These are phyloP conservation scores for Lasiosphaeria ovina DNA, from an alignment of 495 filamentous ascomycete genomes.

Conservation along the genomic window DNA sequence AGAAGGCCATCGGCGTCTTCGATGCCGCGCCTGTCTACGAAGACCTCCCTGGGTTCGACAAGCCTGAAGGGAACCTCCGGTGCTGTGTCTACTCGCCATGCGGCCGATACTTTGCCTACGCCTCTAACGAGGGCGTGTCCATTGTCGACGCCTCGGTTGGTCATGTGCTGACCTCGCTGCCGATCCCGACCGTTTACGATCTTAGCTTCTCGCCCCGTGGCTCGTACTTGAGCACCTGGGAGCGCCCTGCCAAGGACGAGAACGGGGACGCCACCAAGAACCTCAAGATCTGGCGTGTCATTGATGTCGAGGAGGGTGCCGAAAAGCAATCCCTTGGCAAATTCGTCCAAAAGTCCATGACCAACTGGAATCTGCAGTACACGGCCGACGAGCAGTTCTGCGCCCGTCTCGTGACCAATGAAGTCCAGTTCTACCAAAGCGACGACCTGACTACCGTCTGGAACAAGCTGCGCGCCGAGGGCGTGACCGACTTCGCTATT, in stretches of 20 bases:
- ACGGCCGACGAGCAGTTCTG: constrained; percentile 89
- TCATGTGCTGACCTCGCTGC: constrained; percentile 69
- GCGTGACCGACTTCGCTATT: constrained; percentile 84
- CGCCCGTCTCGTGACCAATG: constrained; percentile 90
- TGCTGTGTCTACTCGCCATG: constrained; percentile 93
- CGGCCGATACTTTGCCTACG: constrained; percentile 94
- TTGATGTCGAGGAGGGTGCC: constrained; percentile 50
- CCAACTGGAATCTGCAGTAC: constrained; percentile 97
- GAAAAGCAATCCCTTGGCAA: constrained; percentile 75
- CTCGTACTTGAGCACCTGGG: constrained; percentile 94
- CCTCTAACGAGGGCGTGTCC: constrained; percentile 80
- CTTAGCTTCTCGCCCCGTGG: constrained; percentile 90
- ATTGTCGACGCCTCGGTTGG: constrained; percentile 81
- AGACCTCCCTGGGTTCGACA: constrained; percentile 77
- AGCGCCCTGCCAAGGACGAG: constrained; percentile 87
- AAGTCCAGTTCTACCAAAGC: constrained; percentile 95
- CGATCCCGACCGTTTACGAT: constrained; percentile 82
- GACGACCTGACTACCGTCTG: constrained; percentile 79
- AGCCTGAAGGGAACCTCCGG: constrained; percentile 89
- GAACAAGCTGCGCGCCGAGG: constrained; percentile 93
- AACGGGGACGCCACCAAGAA: constrained; percentile 92
- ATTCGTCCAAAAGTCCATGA: constrained; percentile 93
- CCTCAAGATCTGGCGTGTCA: constrained; percentile 88
- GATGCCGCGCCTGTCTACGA: constrained; percentile 87
- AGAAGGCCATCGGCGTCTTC: constrained; percentile 91